A percentile compares a stretch with the other conserved stretches of the same genome.
Evolutionary conservation across 2,329 filamentous ascomycete species (phyloP).

Genomic region (Paecilomyces formosus): DNA sequence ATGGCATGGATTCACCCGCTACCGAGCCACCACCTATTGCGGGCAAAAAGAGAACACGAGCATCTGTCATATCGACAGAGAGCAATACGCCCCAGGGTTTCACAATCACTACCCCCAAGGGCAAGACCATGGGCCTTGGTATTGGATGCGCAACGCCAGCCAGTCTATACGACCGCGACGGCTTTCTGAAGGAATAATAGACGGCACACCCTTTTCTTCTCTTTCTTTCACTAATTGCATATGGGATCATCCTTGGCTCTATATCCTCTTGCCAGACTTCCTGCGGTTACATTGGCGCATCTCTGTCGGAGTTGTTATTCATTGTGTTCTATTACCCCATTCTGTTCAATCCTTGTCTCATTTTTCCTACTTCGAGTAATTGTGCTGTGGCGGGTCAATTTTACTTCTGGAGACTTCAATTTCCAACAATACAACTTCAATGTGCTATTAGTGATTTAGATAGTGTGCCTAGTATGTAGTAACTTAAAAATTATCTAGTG

Average conservation of each 20-base stretch:
- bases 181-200: constrained; percentile 29
- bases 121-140: constrained; percentile 20
- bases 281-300: not conserved
- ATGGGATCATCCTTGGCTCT: not conserved
- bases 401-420: too few species aligned
- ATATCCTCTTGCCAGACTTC: not conserved
- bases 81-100: constrained; percentile 8
- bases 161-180: constrained; percentile 40
- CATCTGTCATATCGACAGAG: not conserved
- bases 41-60: not conserved
- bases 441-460: too few species aligned
- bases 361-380: not conserved
- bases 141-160: constrained; percentile 31
- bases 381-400: too few species aligned
- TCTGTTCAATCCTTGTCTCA: not conserved
- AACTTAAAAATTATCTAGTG: too few species aligned
- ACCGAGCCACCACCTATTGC: not conserved
- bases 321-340: not conserved
- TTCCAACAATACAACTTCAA: too few species aligned
- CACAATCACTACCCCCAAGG: constrained; percentile 18
- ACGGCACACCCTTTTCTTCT: constrained; percentile 1
- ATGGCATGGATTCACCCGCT: not conserved
- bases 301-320: not conserved
- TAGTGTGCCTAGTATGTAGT: too few species aligned
- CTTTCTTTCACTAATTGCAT: not conserved